Evolutionary conservation across 108 stramenopile species (phyloP).

Genomic region (Cyclotella atomus): DNA sequence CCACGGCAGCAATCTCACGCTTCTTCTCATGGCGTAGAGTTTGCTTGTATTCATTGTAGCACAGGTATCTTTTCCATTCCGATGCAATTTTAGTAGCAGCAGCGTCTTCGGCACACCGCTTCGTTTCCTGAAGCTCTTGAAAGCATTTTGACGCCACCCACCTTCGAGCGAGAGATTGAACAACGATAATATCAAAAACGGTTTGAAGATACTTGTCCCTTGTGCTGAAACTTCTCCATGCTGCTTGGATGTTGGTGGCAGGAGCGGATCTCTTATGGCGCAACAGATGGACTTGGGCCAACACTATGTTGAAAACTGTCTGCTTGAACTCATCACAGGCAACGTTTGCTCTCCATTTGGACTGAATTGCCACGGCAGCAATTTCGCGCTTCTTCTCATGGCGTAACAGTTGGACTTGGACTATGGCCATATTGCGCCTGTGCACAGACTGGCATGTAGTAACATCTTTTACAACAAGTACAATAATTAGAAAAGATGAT

Average conservation of each 20-base stretch:
- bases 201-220: not conserved
- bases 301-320: not conserved
- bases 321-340: not conserved
- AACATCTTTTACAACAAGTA: conserved; percentile 6
- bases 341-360: not conserved
- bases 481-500: not conserved
- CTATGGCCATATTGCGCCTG: not conserved
- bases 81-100: not conserved
- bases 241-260: not conserved
- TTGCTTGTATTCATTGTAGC: not conserved
- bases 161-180: not conserved
- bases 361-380: not conserved
- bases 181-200: not conserved
- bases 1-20: not conserved
- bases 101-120: not conserved
- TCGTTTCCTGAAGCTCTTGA: not conserved
- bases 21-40: not conserved
- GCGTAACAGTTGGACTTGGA: not conserved
- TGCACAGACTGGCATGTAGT: not conserved
- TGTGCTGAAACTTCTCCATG: not conserved
- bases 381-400: not conserved
- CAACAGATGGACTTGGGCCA: not conserved
- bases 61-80: not conserved
- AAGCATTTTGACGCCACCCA: not conserved
- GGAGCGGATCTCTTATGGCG: not conserved